phyloP scores from a whole-genome alignment of 2,329 filamentous ascomycete genomes.

The Colletotrichum destructivum region DNA sequence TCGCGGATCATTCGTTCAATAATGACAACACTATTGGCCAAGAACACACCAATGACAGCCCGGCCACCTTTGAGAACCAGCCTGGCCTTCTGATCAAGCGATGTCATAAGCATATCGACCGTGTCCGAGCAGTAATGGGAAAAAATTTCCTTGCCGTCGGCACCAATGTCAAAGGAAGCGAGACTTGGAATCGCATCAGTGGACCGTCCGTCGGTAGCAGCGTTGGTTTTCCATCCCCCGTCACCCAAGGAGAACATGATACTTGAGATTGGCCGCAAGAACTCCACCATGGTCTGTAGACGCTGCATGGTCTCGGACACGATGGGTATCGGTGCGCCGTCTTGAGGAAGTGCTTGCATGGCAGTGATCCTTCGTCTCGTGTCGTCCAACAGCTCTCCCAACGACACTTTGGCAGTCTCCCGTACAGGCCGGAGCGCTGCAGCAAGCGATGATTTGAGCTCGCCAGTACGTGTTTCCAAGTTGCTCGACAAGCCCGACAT shows the following conservation, averaged over 20 bases:
- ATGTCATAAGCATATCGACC: conserved; percentile 83
- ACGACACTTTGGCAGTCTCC: conserved; percentile 90
- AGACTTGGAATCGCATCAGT: conserved; percentile 79
- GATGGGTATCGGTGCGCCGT: conserved; percentile 84
- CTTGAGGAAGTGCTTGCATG: conserved; percentile 79
- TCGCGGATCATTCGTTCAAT: conserved; percentile 87
- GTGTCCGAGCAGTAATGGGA: conserved; percentile 92
- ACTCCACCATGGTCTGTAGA: conserved; percentile 88
- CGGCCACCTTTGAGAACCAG: conserved; percentile 82
- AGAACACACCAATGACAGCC: conserved; percentile 86
- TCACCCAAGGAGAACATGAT: conserved; percentile 95
- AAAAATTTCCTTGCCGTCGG: conserved; percentile 90
- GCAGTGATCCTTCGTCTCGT: conserved; percentile 78
- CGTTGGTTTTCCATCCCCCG: conserved; percentile 83
- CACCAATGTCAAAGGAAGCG: conserved; percentile 87
- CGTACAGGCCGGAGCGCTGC: conserved; percentile 91
- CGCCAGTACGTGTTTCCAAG: conserved; percentile 86
- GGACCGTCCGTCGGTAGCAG: conserved; percentile 66
- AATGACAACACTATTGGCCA: conserved; percentile 89
- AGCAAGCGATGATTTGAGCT: conserved; percentile 86
- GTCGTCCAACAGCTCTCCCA: conserved; percentile 88
- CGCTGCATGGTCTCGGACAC: conserved; percentile 89
- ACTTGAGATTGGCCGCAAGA: conserved; percentile 86
- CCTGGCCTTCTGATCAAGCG: conserved; percentile 82
- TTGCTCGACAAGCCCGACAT: conserved; percentile 84